A percentile compares a stretch with the other conserved stretches of the same genome.
Conservation (phyloP, 805 yeast species). For the Saccharomyces eubayanus region DNA sequence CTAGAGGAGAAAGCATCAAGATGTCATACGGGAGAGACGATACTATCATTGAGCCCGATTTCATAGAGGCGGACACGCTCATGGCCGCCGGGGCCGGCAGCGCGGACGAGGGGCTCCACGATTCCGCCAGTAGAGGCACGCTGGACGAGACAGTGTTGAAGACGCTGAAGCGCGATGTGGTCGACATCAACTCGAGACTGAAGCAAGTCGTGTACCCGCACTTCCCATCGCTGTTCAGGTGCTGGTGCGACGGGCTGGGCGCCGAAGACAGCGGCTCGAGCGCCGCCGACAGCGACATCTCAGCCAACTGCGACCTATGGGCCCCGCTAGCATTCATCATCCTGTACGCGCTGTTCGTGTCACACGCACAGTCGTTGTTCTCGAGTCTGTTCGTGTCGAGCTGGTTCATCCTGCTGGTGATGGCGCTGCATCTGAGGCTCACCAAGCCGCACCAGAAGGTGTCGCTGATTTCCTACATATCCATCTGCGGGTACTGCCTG, state of each 20-base stretch:
- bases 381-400: conserved; percentile 27
- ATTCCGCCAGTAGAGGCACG: conserved; percentile 22
- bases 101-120: neutral
- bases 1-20: neutral
- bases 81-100: neutral
- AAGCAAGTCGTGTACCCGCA: conserved; percentile 30
- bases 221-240: conserved; percentile 12
- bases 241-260: neutral
- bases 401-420: conserved; percentile 23
- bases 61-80: conserved; percentile 16
- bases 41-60: conserved; percentile 23
- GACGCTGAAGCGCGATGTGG: conserved; percentile 27
- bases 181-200: conserved; percentile 26
- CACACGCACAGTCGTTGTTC: conserved; percentile 25
- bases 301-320: conserved; percentile 28
- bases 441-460: conserved; percentile 19
- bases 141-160: conserved; percentile 25
- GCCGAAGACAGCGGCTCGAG: neutral
- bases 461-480: conserved; percentile 26
- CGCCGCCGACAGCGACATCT: conserved; percentile 5
- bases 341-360: conserved; percentile 25
- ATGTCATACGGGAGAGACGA: conserved; percentile 2
- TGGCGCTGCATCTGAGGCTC: conserved; percentile 27
- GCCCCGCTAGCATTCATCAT: conserved; percentile 30
- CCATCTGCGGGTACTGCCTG: conserved; percentile 29